Evolutionary conservation across 2,329 filamentous ascomycete genomes (phyloP).

Genomic region (Nakataea oryzae): DNA sequence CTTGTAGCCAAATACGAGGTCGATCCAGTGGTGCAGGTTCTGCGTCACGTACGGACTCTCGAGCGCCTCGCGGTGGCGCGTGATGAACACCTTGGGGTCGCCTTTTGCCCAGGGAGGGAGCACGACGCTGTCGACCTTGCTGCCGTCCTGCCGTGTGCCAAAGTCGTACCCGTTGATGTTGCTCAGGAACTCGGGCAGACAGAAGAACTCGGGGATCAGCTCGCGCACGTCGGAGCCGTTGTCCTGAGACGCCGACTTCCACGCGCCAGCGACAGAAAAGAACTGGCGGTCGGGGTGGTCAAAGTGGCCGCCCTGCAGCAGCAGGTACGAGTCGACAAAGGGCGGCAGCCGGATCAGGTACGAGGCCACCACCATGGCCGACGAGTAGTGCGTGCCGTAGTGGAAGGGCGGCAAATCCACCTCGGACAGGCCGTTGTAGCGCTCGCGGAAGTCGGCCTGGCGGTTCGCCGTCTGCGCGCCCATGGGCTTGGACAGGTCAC

Average conservation of each 20-base stretch:
- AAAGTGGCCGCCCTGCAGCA: conserved; percentile 91
- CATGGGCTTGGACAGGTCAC: conserved; percentile 92
- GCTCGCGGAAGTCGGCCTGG: conserved; percentile 69
- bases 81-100: conserved; percentile 89
- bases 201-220: conserved; percentile 95
- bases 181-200: conserved; percentile 85
- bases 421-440: conserved; percentile 80
- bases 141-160: conserved; percentile 69
- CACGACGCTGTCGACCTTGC: conserved; percentile 72
- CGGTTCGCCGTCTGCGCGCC: conserved; percentile 73
- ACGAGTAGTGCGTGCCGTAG: conserved; percentile 97
- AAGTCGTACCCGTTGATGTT: conserved; percentile 95
- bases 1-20: conserved; percentile 88
- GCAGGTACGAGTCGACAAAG: conserved; percentile 89
- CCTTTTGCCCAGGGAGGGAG: conserved; percentile 97
- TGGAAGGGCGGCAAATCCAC: conserved; percentile 92
- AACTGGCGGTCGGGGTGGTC: conserved; percentile 94
- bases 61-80: conserved; percentile 88
- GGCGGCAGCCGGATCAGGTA: conserved; percentile 92
- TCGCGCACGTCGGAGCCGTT: conserved; percentile 94
- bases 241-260: conserved; percentile 78
- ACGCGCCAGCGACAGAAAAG: conserved; percentile 83
- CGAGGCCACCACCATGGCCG: conserved; percentile 95
- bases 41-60: conserved; percentile 89
- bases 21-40: conserved; percentile 89